Evolutionary conservation across 2,329 filamentous ascomycete species (phyloP).

Genomic region (Neurospora sp.): DNA sequence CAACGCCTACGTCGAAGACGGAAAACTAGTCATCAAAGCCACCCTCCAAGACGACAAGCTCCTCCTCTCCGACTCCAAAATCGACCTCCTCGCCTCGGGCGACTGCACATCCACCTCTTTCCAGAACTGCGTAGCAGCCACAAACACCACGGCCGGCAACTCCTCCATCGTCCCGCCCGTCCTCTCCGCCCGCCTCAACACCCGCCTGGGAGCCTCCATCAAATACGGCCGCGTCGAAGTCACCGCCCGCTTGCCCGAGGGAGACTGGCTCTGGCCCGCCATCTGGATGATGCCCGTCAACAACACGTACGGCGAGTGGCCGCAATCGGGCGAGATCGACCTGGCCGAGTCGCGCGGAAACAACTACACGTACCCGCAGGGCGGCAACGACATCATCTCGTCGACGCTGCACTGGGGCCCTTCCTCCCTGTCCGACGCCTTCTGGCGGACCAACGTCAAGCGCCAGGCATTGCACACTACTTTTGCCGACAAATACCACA

Average conservation of each 20-base stretch:
- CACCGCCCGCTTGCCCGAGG: constrained; percentile 61
- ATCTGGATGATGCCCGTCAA: constrained; percentile 80
- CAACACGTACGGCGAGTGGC: constrained; percentile 67
- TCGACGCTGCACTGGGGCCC: constrained; percentile 80
- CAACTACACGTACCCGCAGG: constrained; percentile 65
- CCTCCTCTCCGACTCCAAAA: constrained; percentile 54
- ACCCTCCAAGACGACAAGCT: constrained; percentile 62
- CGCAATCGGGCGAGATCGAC: constrained; percentile 73
- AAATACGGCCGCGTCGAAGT: constrained; percentile 78
- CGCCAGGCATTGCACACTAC: constrained; percentile 64
- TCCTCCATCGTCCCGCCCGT: constrained; percentile 68
- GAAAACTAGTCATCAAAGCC: constrained; percentile 63
- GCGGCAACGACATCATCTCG: constrained; percentile 72
- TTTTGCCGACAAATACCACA: constrained; percentile 61
- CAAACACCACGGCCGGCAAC: constrained; percentile 62
- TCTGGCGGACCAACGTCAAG: constrained; percentile 79
- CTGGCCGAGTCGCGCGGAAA: constrained; percentile 75
- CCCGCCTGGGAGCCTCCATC: constrained; percentile 59
- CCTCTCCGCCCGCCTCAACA: constrained; percentile 70
- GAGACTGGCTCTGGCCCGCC: constrained; percentile 87
- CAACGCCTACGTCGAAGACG: constrained; percentile 65
- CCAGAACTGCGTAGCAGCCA: constrained; percentile 56
- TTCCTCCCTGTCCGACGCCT: constrained; percentile 60
- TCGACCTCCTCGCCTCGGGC: constrained; percentile 58
- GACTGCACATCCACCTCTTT: constrained; percentile 56